These are phyloP conservation scores for Cercospora zeina DNA, from an alignment of 2,329 filamentous ascomycete species.

Conservation along the genomic window DNA sequence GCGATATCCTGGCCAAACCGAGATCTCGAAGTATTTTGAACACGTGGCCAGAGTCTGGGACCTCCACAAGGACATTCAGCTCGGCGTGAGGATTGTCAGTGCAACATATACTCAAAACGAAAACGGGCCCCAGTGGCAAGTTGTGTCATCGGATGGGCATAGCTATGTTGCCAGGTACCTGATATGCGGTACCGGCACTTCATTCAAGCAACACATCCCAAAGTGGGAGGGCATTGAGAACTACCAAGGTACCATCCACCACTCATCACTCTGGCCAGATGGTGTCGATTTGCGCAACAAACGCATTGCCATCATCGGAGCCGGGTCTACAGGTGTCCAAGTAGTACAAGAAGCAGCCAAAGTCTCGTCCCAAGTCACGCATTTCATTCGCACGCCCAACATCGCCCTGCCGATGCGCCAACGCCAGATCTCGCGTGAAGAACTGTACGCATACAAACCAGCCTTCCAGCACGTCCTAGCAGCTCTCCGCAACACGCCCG, in stretches of 20 bases:
- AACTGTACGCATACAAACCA: not conserved
- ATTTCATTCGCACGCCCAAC: slow-evolving; percentile 68
- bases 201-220: not conserved
- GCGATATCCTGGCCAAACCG: slow-evolving; percentile 32
- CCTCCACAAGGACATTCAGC: slow-evolving; percentile 59
- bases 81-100: slow-evolving; percentile 36
- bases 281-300: not conserved
- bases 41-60: slow-evolving; percentile 58
- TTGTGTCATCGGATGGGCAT: not conserved
- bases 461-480: not conserved
- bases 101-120: not conserved
- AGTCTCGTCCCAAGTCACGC: slow-evolving; percentile 46
- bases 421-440: slow-evolving; percentile 47
- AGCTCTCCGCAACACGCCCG: not conserved
- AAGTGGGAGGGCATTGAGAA: not conserved
- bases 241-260: not conserved
- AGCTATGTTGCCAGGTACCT: not conserved
- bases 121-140: not conserved
- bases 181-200: not conserved
- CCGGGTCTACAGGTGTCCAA: slow-evolving; percentile 41
- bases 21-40: slow-evolving; percentile 60
- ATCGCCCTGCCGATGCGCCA: slow-evolving; percentile 63
- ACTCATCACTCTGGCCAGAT: slow-evolving; percentile 1
- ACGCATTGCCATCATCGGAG: not conserved
- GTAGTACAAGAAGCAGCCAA: slow-evolving; percentile 37